These are phyloP conservation scores for Hyaloraphidium curvatum DNA, from an alignment of 192 early-diverging fungal genomes.

Conservation along the genomic window DNA sequence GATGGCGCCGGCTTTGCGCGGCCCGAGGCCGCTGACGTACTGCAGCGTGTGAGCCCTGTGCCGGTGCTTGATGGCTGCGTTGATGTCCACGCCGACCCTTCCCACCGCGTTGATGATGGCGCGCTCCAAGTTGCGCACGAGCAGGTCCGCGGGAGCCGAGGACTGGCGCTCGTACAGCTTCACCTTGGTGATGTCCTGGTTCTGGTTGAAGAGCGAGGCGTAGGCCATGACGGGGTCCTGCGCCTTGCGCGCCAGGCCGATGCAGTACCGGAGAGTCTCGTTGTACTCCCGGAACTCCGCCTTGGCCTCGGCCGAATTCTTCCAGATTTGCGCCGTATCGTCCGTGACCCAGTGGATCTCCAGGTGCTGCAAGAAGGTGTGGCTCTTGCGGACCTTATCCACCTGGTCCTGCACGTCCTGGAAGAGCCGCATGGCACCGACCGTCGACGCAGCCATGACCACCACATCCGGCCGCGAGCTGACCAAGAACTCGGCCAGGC, in stretches of 20 bases:
- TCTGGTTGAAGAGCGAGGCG: slow-evolving; percentile 41
- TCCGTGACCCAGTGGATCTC: slow-evolving; percentile 36
- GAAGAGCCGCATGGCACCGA: slow-evolving; percentile 52
- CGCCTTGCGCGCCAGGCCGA: slow-evolving; percentile 58
- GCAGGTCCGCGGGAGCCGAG: slow-evolving; percentile 44
- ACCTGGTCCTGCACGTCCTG: slow-evolving; percentile 34
- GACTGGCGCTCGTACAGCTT: slow-evolving; percentile 56
- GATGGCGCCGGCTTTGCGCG: slow-evolving; percentile 71
- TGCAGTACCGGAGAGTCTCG: slow-evolving; percentile 64
- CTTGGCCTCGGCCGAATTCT: slow-evolving; percentile 48
- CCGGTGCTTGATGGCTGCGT: slow-evolving; percentile 40
- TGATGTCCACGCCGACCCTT: slow-evolving; percentile 73
- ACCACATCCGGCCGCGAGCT: slow-evolving; percentile 51
- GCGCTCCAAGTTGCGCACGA: slow-evolving; percentile 52
- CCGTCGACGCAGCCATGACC: slow-evolving; percentile 58
- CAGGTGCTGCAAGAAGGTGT: not conserved
- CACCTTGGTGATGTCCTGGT: slow-evolving; percentile 26
- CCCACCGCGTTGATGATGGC: slow-evolving; percentile 72
- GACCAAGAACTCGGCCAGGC: too few species aligned
- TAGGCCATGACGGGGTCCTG: slow-evolving; percentile 71
- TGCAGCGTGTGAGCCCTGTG: slow-evolving; percentile 56
- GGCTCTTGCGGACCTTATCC: slow-evolving; percentile 1
- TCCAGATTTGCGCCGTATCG: slow-evolving; percentile 69
- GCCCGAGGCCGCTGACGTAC: slow-evolving; percentile 83
- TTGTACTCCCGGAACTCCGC: slow-evolving; percentile 49